A percentile compares a stretch with the other conserved stretches of the same genome.
These are phyloP conservation scores for Linnemannia zychae DNA, from an alignment of 192 early-diverging fungal species.

Conservation along the genomic window DNA sequence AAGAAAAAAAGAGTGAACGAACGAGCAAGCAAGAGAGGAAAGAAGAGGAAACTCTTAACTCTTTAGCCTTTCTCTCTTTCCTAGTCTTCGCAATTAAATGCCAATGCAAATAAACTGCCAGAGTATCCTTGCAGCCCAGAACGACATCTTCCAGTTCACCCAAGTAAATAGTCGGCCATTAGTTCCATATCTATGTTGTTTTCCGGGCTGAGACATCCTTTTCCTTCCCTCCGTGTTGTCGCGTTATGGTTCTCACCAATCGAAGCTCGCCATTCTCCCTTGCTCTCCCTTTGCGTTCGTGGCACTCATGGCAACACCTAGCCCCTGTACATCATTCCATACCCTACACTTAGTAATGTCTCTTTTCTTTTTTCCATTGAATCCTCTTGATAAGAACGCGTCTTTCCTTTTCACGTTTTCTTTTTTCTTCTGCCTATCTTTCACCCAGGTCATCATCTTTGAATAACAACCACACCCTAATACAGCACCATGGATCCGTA, in stretches of 20 bases:
- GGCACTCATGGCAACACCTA: too few relatives aligned
- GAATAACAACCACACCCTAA: background rate
- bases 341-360: too few relatives aligned
- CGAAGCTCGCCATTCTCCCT: background rate
- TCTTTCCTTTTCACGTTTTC: too few relatives aligned
- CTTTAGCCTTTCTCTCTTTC: background rate
- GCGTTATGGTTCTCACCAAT: background rate
- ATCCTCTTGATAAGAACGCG: too few relatives aligned
- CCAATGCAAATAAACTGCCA: background rate
- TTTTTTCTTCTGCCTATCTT: background rate
- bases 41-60: background rate
- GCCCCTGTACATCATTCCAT: too few relatives aligned
- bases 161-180: background rate
- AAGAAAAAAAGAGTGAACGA: too few relatives aligned
- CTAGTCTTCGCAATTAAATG: background rate
- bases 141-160: conserved; percentile 9
- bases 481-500: background rate
- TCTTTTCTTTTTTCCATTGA: too few relatives aligned
- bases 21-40: too few relatives aligned
- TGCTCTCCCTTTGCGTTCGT: too few relatives aligned
- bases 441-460: background rate
- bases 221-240: background rate
- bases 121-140: background rate
- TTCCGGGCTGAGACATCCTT: background rate
- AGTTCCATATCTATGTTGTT: background rate